These are phyloP conservation scores for Yamadazyma sp. DNA, from an alignment of 805 yeast species.

Conservation along the genomic window DNA sequence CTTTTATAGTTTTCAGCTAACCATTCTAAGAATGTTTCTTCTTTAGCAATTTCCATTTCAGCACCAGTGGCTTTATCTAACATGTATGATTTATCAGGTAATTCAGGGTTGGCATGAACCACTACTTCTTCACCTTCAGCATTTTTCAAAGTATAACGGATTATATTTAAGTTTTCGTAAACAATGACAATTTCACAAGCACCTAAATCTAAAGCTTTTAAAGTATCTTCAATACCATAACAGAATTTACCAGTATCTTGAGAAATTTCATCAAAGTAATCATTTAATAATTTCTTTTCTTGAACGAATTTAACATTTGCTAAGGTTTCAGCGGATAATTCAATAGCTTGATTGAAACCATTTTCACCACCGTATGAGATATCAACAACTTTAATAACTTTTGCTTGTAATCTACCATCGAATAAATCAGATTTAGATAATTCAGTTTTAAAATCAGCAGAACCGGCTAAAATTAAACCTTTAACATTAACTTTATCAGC, in stretches of 20 bases:
- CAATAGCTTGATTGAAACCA: slow-evolving; percentile 99
- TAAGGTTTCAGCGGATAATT: slow-evolving; percentile 92
- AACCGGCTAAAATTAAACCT: slow-evolving; percentile 96
- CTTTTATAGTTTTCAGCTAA: slow-evolving; percentile 92
- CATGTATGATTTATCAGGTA: slow-evolving; percentile 71
- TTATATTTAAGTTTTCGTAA: slow-evolving; percentile 82
- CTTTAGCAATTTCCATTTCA: slow-evolving; percentile 87
- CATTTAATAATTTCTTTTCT: slow-evolving; percentile 91
- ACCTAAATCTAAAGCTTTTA: slow-evolving; percentile 94
- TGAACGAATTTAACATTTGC: slow-evolving; percentile 97
- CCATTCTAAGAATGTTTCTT: slow-evolving; percentile 92
- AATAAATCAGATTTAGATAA: slow-evolving; percentile 89
- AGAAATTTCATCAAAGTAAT: slow-evolving; percentile 94
- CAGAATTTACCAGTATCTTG: slow-evolving; percentile 97
- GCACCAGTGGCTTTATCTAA: slow-evolving; percentile 82
- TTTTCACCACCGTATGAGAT: slow-evolving; percentile 99
- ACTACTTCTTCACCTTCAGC: slow-evolving; percentile 74
- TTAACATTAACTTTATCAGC: slow-evolving; percentile 90
- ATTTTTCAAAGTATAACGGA: slow-evolving; percentile 82
- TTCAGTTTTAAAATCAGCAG: slow-evolving; percentile 98
- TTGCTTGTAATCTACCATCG: slow-evolving; percentile 82
- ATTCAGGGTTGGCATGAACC: slow-evolving; percentile 68
- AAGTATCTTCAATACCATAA: slow-evolving; percentile 94
- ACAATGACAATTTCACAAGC: slow-evolving; percentile 93
- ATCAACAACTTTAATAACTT: slow-evolving; percentile 90